phyloP scores from a whole-genome alignment of 1,139 yeast species.

The Debaryomyces sp. region DNA sequence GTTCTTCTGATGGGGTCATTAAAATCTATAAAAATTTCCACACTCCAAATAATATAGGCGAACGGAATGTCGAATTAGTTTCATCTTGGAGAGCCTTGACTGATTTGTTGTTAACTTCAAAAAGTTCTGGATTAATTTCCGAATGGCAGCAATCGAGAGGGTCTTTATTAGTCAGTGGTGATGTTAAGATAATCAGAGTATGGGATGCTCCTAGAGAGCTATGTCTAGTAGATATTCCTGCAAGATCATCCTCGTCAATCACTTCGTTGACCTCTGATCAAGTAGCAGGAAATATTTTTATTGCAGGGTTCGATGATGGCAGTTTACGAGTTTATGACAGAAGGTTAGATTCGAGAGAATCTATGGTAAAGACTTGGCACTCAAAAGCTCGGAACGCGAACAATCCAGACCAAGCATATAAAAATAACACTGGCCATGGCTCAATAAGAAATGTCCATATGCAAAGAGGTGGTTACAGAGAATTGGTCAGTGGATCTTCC shows the following conservation, averaged over 20 bases:
- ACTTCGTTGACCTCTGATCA: conserved; percentile 93
- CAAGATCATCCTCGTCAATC: conserved; percentile 86
- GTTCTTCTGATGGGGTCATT: conserved; percentile 92
- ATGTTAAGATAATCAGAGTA: conserved; percentile 83
- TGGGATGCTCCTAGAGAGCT: conserved; percentile 98
- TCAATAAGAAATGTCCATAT: conserved; percentile 82
- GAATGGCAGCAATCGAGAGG: conserved; percentile 99
- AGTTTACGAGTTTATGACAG: conserved; percentile 88
- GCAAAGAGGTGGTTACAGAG: conserved; percentile 97
- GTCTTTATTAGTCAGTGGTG: conserved; percentile 89
- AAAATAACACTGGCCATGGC: conserved; percentile 35
- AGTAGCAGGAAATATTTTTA: conserved; percentile 88
- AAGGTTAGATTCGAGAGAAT: conserved; percentile 79
- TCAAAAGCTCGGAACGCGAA: conserved; percentile 21
- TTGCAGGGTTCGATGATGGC: conserved; percentile 95
- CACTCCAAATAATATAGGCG: conserved; percentile 35
- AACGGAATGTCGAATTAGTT: conserved; percentile 56
- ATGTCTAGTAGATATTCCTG: conserved; percentile 85
- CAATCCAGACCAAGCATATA: conserved; percentile 3
- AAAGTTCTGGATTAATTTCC: conserved; percentile 80
- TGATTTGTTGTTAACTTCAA: conserved; percentile 77
- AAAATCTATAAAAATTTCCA: conserved; percentile 82
- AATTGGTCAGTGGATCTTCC: conserved; percentile 78
- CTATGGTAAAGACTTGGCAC: conserved; percentile 85
- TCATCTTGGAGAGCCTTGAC: conserved; percentile 95